Evolutionary conservation across 2,329 filamentous ascomycete genomes (phyloP).

Genomic region (Calonectria naviculata): DNA sequence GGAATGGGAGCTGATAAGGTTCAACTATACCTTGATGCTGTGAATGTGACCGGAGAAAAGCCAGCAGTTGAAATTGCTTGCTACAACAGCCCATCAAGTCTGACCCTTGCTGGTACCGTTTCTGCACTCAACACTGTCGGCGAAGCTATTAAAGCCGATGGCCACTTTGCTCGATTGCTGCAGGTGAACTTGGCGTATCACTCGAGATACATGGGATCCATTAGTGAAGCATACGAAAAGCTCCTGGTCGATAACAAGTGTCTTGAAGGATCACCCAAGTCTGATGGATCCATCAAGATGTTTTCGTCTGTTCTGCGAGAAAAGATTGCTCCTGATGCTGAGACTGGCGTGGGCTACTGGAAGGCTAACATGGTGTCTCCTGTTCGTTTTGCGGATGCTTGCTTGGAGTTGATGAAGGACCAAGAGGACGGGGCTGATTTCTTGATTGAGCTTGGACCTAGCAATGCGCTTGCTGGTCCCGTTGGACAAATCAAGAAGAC

Average conservation of each 20-base stretch:
- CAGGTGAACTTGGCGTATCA: conserved; percentile 15
- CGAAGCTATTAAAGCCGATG: conserved; percentile 9
- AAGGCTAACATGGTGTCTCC: conserved; percentile 47
- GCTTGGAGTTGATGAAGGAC: conserved; percentile 33
- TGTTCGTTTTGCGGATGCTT: conserved; percentile 49
- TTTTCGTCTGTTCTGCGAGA: conserved; percentile 15
- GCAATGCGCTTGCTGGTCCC: conserved; percentile 35
- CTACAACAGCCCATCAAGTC: conserved; percentile 17
- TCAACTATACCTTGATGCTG: conserved; percentile 8
- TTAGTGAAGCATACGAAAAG: conserved; percentile 13
- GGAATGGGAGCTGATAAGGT: conserved; percentile 13
- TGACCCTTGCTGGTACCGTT: conserved; percentile 12
- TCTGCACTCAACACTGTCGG: conserved; percentile 4
- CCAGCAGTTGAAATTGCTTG: conserved; percentile 10
- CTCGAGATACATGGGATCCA: conserved; percentile 9
- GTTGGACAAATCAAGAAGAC: conserved; percentile 36
- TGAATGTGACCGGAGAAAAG: conserved; percentile 2
- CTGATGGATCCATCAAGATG: conserved; percentile 12
- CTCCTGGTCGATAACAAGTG: conserved; percentile 24
- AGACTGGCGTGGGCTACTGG: conserved; percentile 46
- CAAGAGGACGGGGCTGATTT: conserved; percentile 21
- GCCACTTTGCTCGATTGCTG: conserved; percentile 11
- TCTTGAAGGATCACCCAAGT: background rate
- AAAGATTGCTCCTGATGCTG: background rate
- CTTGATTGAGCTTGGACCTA: conserved; percentile 44